Percentiles rank a stretch among this genome's conserved stretches.
These are phyloP conservation scores for Russula sp. DNA, from an alignment of 768 basidiomycete genomes.

Conservation along the genomic window DNA sequence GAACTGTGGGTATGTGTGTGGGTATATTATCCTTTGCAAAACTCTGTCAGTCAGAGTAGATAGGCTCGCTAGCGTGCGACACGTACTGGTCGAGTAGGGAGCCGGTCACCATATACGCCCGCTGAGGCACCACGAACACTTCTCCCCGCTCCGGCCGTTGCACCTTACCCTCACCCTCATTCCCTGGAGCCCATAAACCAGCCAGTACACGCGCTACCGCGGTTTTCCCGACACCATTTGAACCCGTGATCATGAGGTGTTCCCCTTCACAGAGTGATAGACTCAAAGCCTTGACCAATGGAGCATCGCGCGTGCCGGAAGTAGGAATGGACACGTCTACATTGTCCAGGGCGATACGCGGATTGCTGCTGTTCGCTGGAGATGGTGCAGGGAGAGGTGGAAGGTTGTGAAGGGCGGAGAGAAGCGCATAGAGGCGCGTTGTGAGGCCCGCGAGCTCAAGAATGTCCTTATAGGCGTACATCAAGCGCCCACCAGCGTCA, in stretches of 20 bases:
- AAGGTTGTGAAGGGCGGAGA: constrained; percentile 80
- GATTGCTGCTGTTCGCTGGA: constrained; percentile 28
- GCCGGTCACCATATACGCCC: constrained; percentile 88
- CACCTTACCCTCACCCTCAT: constrained; percentile 32
- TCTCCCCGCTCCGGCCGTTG: constrained; percentile 29
- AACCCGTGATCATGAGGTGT: constrained; percentile 90
- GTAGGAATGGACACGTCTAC: constrained; percentile 64
- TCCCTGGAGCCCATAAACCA: constrained; percentile 71
- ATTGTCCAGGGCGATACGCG: constrained; percentile 55
- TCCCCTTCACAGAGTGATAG: constrained; percentile 63
- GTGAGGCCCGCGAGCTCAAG: constrained; percentile 94
- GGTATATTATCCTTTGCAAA: constrained; percentile 66
- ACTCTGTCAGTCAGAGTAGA: background rate
- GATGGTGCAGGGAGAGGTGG: constrained; percentile 42
- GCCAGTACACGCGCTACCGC: constrained; percentile 85
- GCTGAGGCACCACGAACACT: constrained; percentile 85
- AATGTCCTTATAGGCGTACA: constrained; percentile 96
- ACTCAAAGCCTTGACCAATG: constrained; percentile 64
- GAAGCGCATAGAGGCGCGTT: constrained; percentile 78
- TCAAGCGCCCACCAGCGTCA: constrained; percentile 90
- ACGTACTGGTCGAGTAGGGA: constrained; percentile 77
- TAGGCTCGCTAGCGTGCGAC: background rate
- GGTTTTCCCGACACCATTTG: constrained; percentile 90
- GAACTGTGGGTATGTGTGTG: constrained; percentile 76
- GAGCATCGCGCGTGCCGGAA: constrained; percentile 15